These are phyloP conservation scores for Xylaria sp. DNA, from an alignment of 2,329 filamentous ascomycete genomes.

Conservation along the genomic window DNA sequence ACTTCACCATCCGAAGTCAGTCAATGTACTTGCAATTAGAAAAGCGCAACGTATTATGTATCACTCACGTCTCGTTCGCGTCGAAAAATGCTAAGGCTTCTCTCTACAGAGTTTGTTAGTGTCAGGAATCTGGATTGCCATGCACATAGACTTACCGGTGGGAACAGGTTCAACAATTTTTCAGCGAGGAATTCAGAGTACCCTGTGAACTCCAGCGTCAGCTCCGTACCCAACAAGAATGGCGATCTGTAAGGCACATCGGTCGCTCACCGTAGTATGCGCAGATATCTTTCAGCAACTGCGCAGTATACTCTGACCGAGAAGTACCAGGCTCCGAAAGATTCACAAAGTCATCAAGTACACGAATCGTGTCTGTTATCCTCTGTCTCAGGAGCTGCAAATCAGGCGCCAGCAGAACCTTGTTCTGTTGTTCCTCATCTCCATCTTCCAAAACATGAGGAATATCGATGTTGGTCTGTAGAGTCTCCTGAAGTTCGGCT, in stretches of 20 bases:
- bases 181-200: conserved; percentile 95
- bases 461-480: conserved; percentile 93
- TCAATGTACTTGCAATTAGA: not conserved
- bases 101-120: conserved; percentile 26
- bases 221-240: not conserved
- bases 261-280: conserved; percentile 79
- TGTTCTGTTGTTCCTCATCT: conserved; percentile 68
- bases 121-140: not conserved
- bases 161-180: conserved; percentile 93
- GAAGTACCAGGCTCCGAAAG: conserved; percentile 83
- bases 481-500: conserved; percentile 82
- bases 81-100: conserved; percentile 99
- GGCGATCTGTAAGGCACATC: not conserved
- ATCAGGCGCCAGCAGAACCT: conserved; percentile 81
- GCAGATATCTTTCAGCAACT: conserved; percentile 91
- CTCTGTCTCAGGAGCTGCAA: conserved; percentile 87
- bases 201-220: conserved; percentile 25
- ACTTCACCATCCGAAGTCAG: conserved; percentile 25
- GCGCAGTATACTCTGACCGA: conserved; percentile 85
- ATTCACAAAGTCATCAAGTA: conserved; percentile 87
- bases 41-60: not conserved
- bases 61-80: conserved; percentile 81
- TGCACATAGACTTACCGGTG: conserved; percentile 63
- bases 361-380: conserved; percentile 92
- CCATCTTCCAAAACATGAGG: conserved; percentile 73